Evolutionary conservation across 2,329 filamentous ascomycete genomes (phyloP), one percentile per base, ranked within the genome.

Genomic region (Colletotrichum sp.): DNA sequence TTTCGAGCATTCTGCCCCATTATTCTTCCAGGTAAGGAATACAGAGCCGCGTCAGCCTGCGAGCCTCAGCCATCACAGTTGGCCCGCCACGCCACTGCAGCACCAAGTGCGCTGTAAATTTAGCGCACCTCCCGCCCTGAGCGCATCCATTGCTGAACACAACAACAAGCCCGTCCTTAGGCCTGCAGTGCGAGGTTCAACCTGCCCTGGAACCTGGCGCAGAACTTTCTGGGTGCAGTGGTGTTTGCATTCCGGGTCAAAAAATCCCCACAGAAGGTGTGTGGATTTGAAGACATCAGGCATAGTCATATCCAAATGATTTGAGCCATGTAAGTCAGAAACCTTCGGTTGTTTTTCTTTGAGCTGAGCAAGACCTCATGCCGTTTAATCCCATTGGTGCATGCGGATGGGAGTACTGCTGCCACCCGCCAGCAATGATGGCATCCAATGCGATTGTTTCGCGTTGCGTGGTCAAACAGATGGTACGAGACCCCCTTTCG

Each of bases 341-440:
- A 1, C 5, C 22, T 3, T 26, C 7, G 13, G 8, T 55, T 1
- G 36, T 18, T 9, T 0, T 18, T 39, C 0, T 39, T 39, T 39
- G 36, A 39, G 18, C 36, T 2, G 36, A 39, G 16, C 16, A 26
- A 22, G n/a, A 22, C n/a, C 52, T 55, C 2, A 22, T 24, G 8
- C 13, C 15, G 52, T 57, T 57, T 24, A 57, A 26, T 26, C 13
- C n/a, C 7, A 57, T 26, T 12, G 10, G 22, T 24, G 13, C 22
- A 22, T 13, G 52, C 22, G n/a, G 52, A 57, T 6, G 48, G 48
- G 18, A 24, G 48, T 22, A 12, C 48, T 55, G 48, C 48, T 55
- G n/a, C 34, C 13, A 34, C 13, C 34, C 34, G 34, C 34, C 34
- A 36, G 34, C 34, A 36, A 36, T 36, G 34, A 55, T 55, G n/a